phyloP scores from a whole-genome alignment of 192 early-diverging fungal species.

The Backusella tarrabulga region DNA sequence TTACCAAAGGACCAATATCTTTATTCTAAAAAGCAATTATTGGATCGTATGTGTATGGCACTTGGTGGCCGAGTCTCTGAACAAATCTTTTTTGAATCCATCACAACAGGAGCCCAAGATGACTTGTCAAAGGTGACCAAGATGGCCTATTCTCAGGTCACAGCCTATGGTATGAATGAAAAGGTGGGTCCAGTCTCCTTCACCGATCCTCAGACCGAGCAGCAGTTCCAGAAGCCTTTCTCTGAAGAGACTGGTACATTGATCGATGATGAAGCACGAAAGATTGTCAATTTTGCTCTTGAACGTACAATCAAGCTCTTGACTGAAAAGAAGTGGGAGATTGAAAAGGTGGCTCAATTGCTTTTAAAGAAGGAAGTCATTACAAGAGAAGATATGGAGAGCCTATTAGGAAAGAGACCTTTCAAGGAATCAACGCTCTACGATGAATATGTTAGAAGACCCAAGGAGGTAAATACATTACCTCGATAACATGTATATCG shows the following conservation, averaged over 20 bases:
- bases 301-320: constrained; percentile 81
- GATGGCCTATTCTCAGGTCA: constrained; percentile 94
- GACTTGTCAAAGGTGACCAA: constrained; percentile 97
- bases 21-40: constrained; percentile 88
- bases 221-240: constrained; percentile 93
- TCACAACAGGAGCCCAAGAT: constrained; percentile 95
- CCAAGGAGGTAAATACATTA: not conserved
- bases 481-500: not conserved
- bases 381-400: constrained; percentile 93
- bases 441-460: constrained; percentile 58
- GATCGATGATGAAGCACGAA: constrained; percentile 94
- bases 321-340: constrained; percentile 77
- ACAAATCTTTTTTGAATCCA: constrained; percentile 88
- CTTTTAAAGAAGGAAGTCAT: constrained; percentile 97
- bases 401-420: constrained; percentile 79
- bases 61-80: constrained; percentile 86
- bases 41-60: constrained; percentile 91
- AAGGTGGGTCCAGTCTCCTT: constrained; percentile 87
- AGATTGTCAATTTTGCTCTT: constrained; percentile 79
- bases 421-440: constrained; percentile 70
- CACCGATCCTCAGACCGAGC: constrained; percentile 63
- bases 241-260: constrained; percentile 91
- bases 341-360: constrained; percentile 90
- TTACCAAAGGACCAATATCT: constrained; percentile 96
- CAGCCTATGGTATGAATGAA: constrained; percentile 93